Base-by-base conservation (phyloP, 192 early-diverging fungal genomes). In the Diversispora eburnea region DNA sequence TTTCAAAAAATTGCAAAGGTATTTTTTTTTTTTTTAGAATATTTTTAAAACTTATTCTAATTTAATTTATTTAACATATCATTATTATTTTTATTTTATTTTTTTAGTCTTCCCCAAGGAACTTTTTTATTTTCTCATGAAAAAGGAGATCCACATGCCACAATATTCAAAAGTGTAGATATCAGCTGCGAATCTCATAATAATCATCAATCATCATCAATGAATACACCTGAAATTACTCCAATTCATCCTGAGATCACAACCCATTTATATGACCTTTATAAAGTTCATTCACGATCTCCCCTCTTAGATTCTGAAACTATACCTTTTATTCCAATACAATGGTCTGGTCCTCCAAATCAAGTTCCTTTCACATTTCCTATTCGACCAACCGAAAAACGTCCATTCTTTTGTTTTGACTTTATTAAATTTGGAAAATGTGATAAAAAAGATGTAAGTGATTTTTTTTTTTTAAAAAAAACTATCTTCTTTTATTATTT, bases 361-460 rank as follows among this genome's bases (percentile, higher is more conserved):
- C 80, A 81, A 72, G 33, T 81, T 19, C 69, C 70, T 17, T 70
- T 39, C 43, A 81, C 77, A 49, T 81, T 81, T 58, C 70, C 77
- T n/a, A 48, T 65, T 65, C 17, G 63, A 22, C 12, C 55, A 19
- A 57, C 55, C n/a, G 55, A 57, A 17, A 57, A 13, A 20, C 2
- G 55, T 4, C 55, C 57, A 19, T 58, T 25, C 8, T 58, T 20
- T 22, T 58, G 57, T 58, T 25, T 22, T 58, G 57, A 58, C 17
- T 58, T 58, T 58, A 13, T 58, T 22, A 58, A 8, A 25, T 20
- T 8, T 33, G 57, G 57, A 3, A 25, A 58, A 9, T 58, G 57
- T 58, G 19, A 5, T 7, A 58, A 9, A 19, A 20, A 20, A 58
- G 22, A 58, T 58, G 57, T 58, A 58, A 33, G 51, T 58, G 6